Percentiles rank a stretch among this genome's conserved stretches.
Evolutionary conservation across 2,329 filamentous ascomycete species (phyloP).

Genomic region (Torrubiella hemipterigena): DNA sequence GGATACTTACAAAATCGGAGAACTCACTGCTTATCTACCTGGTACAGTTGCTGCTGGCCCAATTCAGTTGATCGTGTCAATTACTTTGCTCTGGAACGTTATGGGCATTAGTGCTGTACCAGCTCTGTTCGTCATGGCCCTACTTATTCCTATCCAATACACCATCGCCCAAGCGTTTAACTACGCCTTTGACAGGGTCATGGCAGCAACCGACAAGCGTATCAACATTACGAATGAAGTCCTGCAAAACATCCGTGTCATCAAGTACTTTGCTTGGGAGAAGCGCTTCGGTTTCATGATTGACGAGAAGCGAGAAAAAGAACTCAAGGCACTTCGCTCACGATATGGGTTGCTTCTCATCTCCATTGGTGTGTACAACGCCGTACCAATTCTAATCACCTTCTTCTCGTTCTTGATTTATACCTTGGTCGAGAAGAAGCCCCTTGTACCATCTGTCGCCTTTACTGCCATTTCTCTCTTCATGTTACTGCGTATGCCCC

Average conservation of each 20-base stretch:
- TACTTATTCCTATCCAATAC: conserved; percentile 85
- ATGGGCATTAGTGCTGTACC: conserved; percentile 90
- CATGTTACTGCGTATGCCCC: conserved; percentile 78
- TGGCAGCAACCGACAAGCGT: conserved; percentile 86
- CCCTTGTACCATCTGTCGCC: conserved; percentile 78
- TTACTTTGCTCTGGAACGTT: conserved; percentile 75
- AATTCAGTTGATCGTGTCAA: conserved; percentile 71
- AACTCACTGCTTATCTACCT: conserved; percentile 89
- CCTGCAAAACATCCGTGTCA: conserved; percentile 93
- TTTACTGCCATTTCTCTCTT: conserved; percentile 96
- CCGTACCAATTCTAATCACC: conserved; percentile 86
- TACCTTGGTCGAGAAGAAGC: conserved; percentile 78
- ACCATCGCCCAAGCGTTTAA: conserved; percentile 77
- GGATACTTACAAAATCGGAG: conserved; percentile 96
- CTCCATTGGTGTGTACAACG: conserved; percentile 93
- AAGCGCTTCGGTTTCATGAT: conserved; percentile 77
- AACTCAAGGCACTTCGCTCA: conserved; percentile 66
- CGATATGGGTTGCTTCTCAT: conserved; percentile 85
- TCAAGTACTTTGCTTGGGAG: conserved; percentile 99
- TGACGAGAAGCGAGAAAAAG: conserved; percentile 72
- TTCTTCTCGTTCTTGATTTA: conserved; percentile 94
- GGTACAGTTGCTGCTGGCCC: conserved; percentile 90
- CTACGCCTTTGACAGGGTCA: conserved; percentile 77
- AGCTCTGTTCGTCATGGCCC: conserved; percentile 78
- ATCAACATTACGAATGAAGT: conserved; percentile 97